Evolutionary conservation across 2,329 filamentous ascomycete genomes (phyloP).

Genomic region (Chrysoporthe austroafricana): DNA sequence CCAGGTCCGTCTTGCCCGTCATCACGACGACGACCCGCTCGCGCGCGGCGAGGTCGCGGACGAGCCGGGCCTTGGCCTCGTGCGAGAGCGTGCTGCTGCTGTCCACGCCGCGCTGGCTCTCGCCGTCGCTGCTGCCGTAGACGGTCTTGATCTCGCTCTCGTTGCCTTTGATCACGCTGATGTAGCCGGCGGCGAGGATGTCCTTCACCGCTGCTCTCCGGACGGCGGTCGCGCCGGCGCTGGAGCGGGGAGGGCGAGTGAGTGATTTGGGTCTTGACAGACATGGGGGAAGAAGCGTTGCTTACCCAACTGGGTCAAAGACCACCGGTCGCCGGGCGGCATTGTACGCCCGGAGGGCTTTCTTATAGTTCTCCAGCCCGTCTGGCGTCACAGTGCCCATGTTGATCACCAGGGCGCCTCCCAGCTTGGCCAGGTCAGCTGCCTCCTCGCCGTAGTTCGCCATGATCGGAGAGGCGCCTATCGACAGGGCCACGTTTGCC

Average conservation of each 20-base stretch:
- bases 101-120: constrained; percentile 84
- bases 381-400: constrained; percentile 90
- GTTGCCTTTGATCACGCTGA: constrained; percentile 92
- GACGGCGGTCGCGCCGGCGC: constrained; percentile 77
- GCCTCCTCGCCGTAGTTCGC: constrained; percentile 85
- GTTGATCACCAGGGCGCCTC: constrained; percentile 84
- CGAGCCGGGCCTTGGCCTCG: constrained; percentile 61
- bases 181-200: constrained; percentile 74
- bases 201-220: constrained; percentile 71
- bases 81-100: constrained; percentile 60
- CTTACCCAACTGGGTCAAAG: constrained; percentile 84
- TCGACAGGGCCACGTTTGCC: constrained; percentile 82
- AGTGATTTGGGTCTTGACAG: constrained; percentile 6
- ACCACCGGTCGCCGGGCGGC: constrained; percentile 73
- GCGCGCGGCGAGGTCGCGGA: constrained; percentile 66
- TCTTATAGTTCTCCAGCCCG: constrained; percentile 70
- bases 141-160: constrained; percentile 83
- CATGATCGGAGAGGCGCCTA: constrained; percentile 94
- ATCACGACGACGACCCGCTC: constrained; percentile 77
- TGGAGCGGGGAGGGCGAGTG: constrained; percentile 32
- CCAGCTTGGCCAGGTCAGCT: constrained; percentile 73
- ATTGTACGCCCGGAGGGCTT: constrained; percentile 83
- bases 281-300: constrained; percentile 15
- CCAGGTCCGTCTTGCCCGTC: constrained; percentile 77
- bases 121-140: constrained; percentile 54